Conservation (phyloP, 2,329 filamentous ascomycete genomes). For the Nemania serpens region DNA sequence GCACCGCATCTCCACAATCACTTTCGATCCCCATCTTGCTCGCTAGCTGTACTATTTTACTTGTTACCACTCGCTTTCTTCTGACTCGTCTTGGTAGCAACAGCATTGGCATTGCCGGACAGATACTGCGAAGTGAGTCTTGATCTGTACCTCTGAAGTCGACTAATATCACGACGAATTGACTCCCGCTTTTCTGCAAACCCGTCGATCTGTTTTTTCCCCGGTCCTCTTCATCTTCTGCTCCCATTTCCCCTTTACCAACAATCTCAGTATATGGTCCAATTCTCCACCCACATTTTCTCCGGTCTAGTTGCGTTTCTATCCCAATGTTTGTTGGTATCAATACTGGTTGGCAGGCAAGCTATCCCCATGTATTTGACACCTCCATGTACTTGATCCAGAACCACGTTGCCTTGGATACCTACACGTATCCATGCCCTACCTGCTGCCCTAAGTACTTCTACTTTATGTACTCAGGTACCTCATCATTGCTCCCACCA, state of each 20-base stretch:
- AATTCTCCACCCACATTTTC: neutral
- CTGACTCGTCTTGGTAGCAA: slow-evolving; percentile 52
- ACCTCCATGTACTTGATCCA: neutral
- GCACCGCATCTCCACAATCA: slow-evolving; percentile 47
- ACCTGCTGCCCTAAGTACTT: too few relatives aligned
- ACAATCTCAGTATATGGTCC: neutral
- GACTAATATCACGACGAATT: neutral
- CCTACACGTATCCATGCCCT: too few relatives aligned
- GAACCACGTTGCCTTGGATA: neutral
- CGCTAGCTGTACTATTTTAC: slow-evolving; percentile 64
- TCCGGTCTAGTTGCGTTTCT: neutral
- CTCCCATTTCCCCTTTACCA: neutral
- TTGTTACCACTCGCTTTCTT: slow-evolving; percentile 58
- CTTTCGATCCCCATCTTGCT: slow-evolving; percentile 59
- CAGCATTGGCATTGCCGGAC: slow-evolving; percentile 40
- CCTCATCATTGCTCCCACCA: too few relatives aligned
- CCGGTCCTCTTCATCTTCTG: neutral
- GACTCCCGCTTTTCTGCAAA: neutral
- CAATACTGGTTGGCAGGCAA: neutral
- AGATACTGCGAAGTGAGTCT: slow-evolving; percentile 26
- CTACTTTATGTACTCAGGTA: too few relatives aligned
- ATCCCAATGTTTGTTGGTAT: neutral
- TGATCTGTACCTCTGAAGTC: neutral
- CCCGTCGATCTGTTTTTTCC: neutral
- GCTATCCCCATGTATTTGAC: neutral